Base-by-base conservation (phyloP, 2,329 filamentous ascomycete genomes). In the Colletotrichum eleusines region DNA sequence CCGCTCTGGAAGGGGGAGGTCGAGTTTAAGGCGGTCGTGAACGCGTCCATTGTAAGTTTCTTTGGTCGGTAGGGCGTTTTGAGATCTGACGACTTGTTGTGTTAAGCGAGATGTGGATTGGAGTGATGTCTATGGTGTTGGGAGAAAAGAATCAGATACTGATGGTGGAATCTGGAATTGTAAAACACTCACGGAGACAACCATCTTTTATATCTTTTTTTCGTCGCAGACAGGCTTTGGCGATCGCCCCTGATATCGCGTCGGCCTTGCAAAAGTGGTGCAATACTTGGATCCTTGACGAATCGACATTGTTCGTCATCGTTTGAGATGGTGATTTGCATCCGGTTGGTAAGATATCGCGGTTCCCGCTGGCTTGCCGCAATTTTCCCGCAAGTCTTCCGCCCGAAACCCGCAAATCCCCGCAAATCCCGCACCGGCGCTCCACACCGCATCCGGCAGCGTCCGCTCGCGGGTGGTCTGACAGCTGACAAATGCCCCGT, bases 1-100 rank as follows among this genome's bases (percentile, higher is more conserved):
- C 63, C 54, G 3, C 35, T 40, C 26, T 66, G n/a, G 2, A 42
- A 40, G 23, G 35, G 82, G 80, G 23, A 81, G 81, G 74, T 84
- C 83, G 60, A 78, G 75, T 48, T 72, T 26, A 3, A 50, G 66
- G 8, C 65, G 53, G n/a, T 38, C 23, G 20, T 26, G n/a, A 33
- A 28, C 66, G 63, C 50, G 6, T 64, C 38, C 69, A 72, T 38
- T 72, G 66, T 58, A 26, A 44, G 14, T 31, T 5, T 40, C 31
- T 48, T 28, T 20, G 33, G 7, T 3, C 11, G n/a, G 20, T 1
- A 16, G 12, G 14, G 3, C 12, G 28, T 16, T 23, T 14, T 20
- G 5, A 8, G 20, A 59, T 48, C 9, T 3, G 16, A 35, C 9
- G 14, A 33, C n/a, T 38, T 16, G 11, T 9, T 12, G 14, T 28